A percentile compares a stretch with the other conserved stretches of the same genome.
phyloP scores from a whole-genome alignment of 352 stramenopile genomes.

The Pythium brachiatum region DNA sequence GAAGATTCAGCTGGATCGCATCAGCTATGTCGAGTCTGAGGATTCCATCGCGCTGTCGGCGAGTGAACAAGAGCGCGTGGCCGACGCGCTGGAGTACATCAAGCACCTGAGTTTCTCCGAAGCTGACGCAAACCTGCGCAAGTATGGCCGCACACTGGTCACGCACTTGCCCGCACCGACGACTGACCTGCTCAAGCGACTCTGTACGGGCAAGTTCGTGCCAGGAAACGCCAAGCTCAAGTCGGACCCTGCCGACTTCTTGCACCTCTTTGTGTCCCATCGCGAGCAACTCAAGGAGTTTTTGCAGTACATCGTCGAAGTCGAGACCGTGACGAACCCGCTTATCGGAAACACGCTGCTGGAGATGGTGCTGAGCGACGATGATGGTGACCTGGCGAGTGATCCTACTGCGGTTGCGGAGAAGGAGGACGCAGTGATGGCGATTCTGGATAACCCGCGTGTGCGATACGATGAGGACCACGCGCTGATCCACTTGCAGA shows the following conservation, averaged over 20 bases:
- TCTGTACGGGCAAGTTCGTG: conserved; percentile 88
- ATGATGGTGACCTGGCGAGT: conserved; percentile 34
- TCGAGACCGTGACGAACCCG: conserved; percentile 86
- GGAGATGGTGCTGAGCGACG: conserved; percentile 85
- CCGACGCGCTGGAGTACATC: conserved; percentile 91
- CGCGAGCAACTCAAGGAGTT: conserved; percentile 86
- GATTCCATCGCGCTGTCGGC: conserved; percentile 65
- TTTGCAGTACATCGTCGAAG: conserved; percentile 87
- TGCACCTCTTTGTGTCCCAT: conserved; percentile 92
- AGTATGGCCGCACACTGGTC: conserved; percentile 89
- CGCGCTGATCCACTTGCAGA: conserved; percentile 92
- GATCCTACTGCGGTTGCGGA: conserved; percentile 39
- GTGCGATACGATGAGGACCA: conserved; percentile 92
- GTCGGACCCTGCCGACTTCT: conserved; percentile 84
- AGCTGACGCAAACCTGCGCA: conserved; percentile 81
- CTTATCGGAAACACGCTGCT: conserved; percentile 88
- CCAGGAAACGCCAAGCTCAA: conserved; percentile 51
- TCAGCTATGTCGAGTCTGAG: conserved; percentile 84
- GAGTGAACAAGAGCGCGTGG: conserved; percentile 76
- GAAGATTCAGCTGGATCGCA: conserved; percentile 91
- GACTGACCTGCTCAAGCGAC: conserved; percentile 86
- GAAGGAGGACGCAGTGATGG: conserved; percentile 81
- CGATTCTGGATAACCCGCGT: conserved; percentile 87
- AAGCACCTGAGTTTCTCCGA: conserved; percentile 81
- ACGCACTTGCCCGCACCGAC: conserved; percentile 83